These are phyloP conservation scores for Myriosclerotinia curreyana DNA, from an alignment of 2,329 filamentous ascomycete species.

Conservation along the genomic window DNA sequence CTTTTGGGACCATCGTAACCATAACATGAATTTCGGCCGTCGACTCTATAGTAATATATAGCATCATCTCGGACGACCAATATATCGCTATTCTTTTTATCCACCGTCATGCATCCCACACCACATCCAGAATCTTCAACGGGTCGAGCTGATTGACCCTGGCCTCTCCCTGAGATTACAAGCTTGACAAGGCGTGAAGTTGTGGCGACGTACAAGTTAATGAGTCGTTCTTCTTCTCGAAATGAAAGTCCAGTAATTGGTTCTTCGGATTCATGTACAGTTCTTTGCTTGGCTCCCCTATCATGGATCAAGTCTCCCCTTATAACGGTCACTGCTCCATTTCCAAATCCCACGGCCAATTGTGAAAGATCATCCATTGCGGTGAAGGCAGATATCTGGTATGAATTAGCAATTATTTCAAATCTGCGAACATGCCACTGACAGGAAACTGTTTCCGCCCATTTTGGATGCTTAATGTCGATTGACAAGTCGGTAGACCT, in stretches of 20 bases:
- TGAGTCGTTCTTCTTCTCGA: slow-evolving; percentile 55
- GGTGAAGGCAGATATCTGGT: slow-evolving; percentile 79
- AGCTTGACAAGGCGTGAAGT: slow-evolving; percentile 84
- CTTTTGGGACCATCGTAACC: slow-evolving; percentile 91
- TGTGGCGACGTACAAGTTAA: slow-evolving; percentile 87
- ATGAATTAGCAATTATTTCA: not conserved
- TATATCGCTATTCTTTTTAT: slow-evolving; percentile 75
- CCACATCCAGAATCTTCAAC: slow-evolving; percentile 88
- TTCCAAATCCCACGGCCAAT: slow-evolving; percentile 91
- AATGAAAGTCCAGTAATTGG: slow-evolving; percentile 91
- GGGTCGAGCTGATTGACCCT: slow-evolving; percentile 82
- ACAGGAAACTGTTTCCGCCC: slow-evolving; percentile 91
- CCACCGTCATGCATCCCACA: slow-evolving; percentile 91
- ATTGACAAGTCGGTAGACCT: slow-evolving; percentile 81
- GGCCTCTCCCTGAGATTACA: slow-evolving; percentile 80
- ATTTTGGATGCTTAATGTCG: slow-evolving; percentile 82
- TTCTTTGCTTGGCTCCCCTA: slow-evolving; percentile 87
- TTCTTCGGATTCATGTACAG: slow-evolving; percentile 94
- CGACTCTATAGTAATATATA: slow-evolving; percentile 85
- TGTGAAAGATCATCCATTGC: slow-evolving; percentile 86
- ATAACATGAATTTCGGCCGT: slow-evolving; percentile 81
- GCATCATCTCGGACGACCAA: slow-evolving; percentile 94
- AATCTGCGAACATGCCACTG: slow-evolving; percentile 36
- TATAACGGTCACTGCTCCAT: slow-evolving; percentile 90
- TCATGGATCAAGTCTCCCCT: slow-evolving; percentile 94